phyloP scores from a whole-genome alignment of 768 basidiomycete genomes.

The Leccinum uliginosum region DNA sequence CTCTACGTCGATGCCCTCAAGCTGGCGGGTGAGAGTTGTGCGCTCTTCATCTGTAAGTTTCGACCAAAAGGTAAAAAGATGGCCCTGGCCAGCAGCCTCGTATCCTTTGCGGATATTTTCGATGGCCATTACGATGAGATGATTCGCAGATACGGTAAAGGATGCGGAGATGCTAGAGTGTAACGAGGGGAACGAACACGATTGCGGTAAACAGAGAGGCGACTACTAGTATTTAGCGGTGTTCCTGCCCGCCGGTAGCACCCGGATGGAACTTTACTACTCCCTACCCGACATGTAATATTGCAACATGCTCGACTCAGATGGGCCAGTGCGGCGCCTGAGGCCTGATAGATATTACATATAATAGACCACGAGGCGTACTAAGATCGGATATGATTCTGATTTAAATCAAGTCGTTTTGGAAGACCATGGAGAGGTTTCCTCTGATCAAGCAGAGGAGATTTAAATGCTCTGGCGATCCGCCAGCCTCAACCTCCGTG shows the following conservation, averaged over 20 bases:
- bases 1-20: conserved; percentile 76
- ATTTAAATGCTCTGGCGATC: no score
- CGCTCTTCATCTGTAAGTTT: conserved; percentile 64
- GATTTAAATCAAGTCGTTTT: no score
- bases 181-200: background rate
- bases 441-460: no score
- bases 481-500: no score
- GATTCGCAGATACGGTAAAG: background rate
- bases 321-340: no score
- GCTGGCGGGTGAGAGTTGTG: conserved; percentile 59
- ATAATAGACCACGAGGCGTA: no score
- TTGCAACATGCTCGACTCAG: background rate
- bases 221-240: conserved; percentile 10
- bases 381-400: no score
- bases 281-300: conserved; percentile 4
- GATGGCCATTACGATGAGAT: conserved; percentile 42
- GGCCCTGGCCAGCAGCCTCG: conserved; percentile 77
- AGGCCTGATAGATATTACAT: no score
- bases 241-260: conserved; percentile 21
- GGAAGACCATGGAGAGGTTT: no score
- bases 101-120: conserved; percentile 60
- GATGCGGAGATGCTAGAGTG: background rate
- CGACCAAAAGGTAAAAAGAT: conserved; percentile 87
- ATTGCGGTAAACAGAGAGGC: background rate
- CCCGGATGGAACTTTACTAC: conserved; percentile 8